These are phyloP conservation scores for Neocucurbitaria cava DNA, from an alignment of 2,329 filamentous ascomycete species.

Conservation along the genomic window DNA sequence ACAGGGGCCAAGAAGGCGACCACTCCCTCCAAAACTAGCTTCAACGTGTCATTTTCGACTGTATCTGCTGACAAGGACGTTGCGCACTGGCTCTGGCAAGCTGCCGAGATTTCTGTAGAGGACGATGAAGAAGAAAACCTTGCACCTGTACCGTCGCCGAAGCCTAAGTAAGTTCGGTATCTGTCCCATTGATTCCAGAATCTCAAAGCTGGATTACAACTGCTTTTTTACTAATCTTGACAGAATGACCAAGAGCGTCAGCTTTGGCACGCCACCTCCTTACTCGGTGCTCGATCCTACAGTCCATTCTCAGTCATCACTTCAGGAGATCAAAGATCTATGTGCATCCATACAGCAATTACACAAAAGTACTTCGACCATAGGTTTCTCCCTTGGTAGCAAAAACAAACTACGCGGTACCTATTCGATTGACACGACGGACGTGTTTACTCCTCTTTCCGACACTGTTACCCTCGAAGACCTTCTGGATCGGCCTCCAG, in stretches of 20 bases:
- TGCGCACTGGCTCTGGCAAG: constrained; percentile 39
- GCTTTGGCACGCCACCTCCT: constrained; percentile 43
- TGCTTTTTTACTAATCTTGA: constrained; percentile 7
- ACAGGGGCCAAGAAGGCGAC: constrained; percentile 20
- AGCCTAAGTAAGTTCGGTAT: constrained; percentile 26
- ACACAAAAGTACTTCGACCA: constrained; percentile 32
- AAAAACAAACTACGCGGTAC: constrained; percentile 41
- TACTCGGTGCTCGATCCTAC: constrained; percentile 37
- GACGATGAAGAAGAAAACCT: constrained; percentile 30
- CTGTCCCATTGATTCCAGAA: background rate
- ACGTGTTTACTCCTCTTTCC: constrained; percentile 15
- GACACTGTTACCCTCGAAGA: constrained; percentile 42
- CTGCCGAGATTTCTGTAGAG: constrained; percentile 42
- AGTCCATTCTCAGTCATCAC: constrained; percentile 6
- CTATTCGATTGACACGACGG: constrained; percentile 27
- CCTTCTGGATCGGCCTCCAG: constrained; percentile 34
- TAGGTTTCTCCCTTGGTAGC: constrained; percentile 44
- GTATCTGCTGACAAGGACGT: constrained; percentile 9
- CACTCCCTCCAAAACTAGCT: constrained; percentile 30
- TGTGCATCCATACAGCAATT: constrained; percentile 43
- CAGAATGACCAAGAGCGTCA: constrained; percentile 42
- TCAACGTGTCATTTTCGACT: constrained; percentile 44
- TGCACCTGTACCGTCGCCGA: constrained; percentile 16
- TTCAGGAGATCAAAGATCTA: constrained; percentile 45
- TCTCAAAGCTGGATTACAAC: background rate